Base-by-base conservation (phyloP, 306 rosid species). In the Prunus davidiana region DNA sequence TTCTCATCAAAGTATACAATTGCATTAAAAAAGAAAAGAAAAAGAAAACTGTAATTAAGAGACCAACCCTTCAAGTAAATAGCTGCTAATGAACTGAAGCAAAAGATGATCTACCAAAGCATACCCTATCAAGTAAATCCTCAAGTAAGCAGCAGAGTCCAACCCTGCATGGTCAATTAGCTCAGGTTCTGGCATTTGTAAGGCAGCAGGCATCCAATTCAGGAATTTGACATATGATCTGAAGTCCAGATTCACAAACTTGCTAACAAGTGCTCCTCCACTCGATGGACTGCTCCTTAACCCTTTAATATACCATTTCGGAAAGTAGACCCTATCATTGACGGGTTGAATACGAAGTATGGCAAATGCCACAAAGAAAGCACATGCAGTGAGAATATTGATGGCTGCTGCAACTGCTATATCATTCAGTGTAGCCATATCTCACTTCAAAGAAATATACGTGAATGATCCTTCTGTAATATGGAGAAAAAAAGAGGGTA, bases 121-220 rank as follows among this genome's bases (percentile, higher is more conserved):
- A 67, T 88, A 95, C 99, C 99, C 99, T 19, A 83, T 84, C 82
- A 92, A 84, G 85, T 95, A 95, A 79, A 95, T 95, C 86, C 99
- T 88, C 87, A 95, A 78, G 85, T 90, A 95, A 34, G 88, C 96
- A 45, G 88, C 97, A 71, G 98, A 95, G 79, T 95, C 98, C 85
- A 95, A 83, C 61, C 98, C 98, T 0, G 98, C 97, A 60, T 95
- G 98, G 19, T 89, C 91, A 64, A 95, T 84, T 49, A 95, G 79
- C 87, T 95, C 98, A 13, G 96, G 97, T 84, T 95, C 98, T 3
- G 98, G 98, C 98, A 95, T 95, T 84, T 83, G 85, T 86, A 95
- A 79, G 24, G 98, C 97, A 10, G 82, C 97, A 47, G 92, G 96
- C 98, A 92, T 92, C 98, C 98, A 95, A 47, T 80, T 95, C 83